Conservation (phyloP, 768 basidiomycete species). For the Serendipita sp. region DNA sequence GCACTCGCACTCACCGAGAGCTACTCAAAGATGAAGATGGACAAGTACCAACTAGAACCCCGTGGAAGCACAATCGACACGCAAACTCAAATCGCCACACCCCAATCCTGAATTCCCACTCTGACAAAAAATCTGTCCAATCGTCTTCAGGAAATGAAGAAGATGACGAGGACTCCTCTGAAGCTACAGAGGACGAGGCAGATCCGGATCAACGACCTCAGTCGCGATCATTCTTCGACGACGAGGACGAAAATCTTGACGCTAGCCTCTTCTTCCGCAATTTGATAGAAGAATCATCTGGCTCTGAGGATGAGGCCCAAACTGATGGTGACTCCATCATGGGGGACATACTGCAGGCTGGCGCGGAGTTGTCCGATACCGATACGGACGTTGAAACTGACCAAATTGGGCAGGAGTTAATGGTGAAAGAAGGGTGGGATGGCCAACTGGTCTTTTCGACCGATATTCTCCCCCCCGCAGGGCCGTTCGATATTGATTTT, state of each 20-base stretch:
- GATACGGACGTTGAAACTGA: conserved; percentile 1
- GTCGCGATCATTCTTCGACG: background rate
- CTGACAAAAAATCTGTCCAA: background rate
- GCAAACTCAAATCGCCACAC: background rate
- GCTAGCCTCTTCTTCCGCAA: background rate
- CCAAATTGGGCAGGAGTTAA: background rate
- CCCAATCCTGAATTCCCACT: background rate
- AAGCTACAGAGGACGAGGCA: background rate
- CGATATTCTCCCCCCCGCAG: conserved; percentile 1
- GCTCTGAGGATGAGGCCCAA: background rate
- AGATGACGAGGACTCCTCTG: conserved; percentile 1
- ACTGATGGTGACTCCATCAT: background rate
- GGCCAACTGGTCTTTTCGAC: conserved; percentile 3
- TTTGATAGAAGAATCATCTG: background rate
- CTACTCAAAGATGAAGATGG: background rate
- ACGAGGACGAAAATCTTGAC: background rate
- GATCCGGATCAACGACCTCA: background rate
- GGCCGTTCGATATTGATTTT: background rate
- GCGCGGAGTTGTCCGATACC: background rate
- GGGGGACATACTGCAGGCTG: background rate
- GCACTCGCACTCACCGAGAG: background rate
- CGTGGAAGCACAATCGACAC: conserved; percentile 1
- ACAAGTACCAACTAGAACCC: background rate
- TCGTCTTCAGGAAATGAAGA: conserved; percentile 3
- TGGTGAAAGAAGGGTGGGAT: conserved; percentile 4